Evolutionary conservation across 129 eudicot species (phyloP), one percentile per base, ranked within the genome.

Genomic region (Tanacetum coccineum): DNA sequence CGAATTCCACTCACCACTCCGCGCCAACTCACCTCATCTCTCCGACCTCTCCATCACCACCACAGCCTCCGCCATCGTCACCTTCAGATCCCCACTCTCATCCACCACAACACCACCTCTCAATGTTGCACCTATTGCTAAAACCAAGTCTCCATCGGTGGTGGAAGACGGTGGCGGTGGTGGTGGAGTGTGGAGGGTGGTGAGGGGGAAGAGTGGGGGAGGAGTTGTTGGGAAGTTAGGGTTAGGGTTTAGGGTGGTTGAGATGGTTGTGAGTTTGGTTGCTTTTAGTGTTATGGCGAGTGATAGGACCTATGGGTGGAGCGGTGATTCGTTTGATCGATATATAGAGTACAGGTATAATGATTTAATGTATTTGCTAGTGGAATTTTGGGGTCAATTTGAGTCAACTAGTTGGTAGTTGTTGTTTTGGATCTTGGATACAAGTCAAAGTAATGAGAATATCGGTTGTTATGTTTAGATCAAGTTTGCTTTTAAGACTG

Each of bases 291-390:
- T 93, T 53, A 88, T 93, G 99, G 99, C 91, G 25, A 81, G 95
- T 51, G 90, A 93, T 81, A 84, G 74, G 48, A 93, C 99, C 47
- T 84, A 93, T 62, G 99, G 99, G 4, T 93, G 99, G 99, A 89
- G 92, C 65, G 99, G 96, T 28, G 96, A 93, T 61, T 93, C 99
- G 5, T 93, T 84, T 65, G 95, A 89, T 82, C 90, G 99, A 9
- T 89, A 93, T 72, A 84, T 62, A 59, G 99, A 93, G 65, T 93
- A 93, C 80, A 84, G 90, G 99, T 93, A 75, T 39, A 57, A 49
- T 49, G 8, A 1, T 0, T 10, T 18, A 19, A 2, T 21, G 22
- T 56, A 56, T 22, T 59, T 71, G 58, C 9, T 70, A 17, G 20
- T 12, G 17, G 46, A 70, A 57, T 17, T 59, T 45, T 9, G 60